Evolutionary conservation across 331 rosid species (phyloP), one percentile per base, ranked within the genome.

Genomic region (Pyrus hybrid): DNA sequence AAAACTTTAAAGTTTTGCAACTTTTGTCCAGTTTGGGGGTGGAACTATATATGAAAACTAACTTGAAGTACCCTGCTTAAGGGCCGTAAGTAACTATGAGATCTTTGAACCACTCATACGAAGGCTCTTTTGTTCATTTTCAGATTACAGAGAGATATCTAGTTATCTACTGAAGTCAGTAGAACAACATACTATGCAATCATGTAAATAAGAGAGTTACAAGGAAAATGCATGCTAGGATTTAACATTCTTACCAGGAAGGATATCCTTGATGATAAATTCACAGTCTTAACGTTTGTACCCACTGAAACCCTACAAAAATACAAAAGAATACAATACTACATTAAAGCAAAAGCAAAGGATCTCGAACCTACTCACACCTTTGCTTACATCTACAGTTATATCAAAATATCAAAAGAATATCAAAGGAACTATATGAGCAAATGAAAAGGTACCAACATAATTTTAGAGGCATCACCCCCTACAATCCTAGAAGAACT

Each of bases 251-350:
- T 70, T 86, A 93, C 98, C 91, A 72, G 76, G 63, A 81, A 17
- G 43, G 96, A 81, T 79, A 82, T 91, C 83, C 87, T 85, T 54
- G 84, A 70, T 33, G 12, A n/a, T n/a, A n/a, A n/a, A n/a, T n/a
- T n/a, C n/a, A n/a, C n/a, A n/a, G n/a, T n/a, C n/a, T n/a, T n/a
- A n/a, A n/a, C n/a, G n/a, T n/a, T n/a, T n/a, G n/a, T n/a, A n/a
- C n/a, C n/a, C n/a, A n/a, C n/a, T n/a, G n/a, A n/a, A n/a, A n/a
- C n/a, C n/a, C n/a, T n/a, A n/a, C n/a, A n/a, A n/a, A n/a, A n/a
- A n/a, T n/a, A n/a, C n/a, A n/a, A n/a, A n/a, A n/a, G n/a, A n/a
- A n/a, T n/a, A n/a, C n/a, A n/a, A n/a, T n/a, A n/a, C n/a, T n/a
- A n/a, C n/a, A n/a, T n/a, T n/a, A n/a, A n/a, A n/a, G n/a, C n/a